These are phyloP conservation scores for Atkinsonella hypoxylon DNA, from an alignment of 2,329 filamentous ascomycete species.

Conservation along the genomic window DNA sequence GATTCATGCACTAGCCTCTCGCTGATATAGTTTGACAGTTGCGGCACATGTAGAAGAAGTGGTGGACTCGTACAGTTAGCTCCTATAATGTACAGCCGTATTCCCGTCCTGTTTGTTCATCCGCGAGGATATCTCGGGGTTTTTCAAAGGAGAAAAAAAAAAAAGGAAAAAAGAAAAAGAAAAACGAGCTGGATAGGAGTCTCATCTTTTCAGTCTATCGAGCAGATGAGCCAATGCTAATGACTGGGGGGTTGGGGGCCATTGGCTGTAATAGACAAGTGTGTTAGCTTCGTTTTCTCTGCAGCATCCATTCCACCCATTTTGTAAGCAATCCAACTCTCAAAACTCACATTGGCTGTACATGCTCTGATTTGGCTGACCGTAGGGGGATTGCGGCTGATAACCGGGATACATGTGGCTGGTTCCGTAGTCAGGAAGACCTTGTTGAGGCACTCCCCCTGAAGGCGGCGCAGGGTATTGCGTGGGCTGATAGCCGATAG, in stretches of 20 bases:
- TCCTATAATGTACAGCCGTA: slow-evolving; percentile 2
- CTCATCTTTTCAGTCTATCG: not conserved
- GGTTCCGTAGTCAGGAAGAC: slow-evolving; percentile 41
- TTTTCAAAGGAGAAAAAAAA: too few species aligned
- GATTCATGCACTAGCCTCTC: not conserved
- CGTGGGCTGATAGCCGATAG: slow-evolving; percentile 58
- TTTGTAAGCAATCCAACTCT: too few species aligned
- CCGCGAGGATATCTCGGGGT: not conserved
- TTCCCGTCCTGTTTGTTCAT: slow-evolving; percentile 1
- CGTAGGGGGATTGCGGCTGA: slow-evolving; percentile 46
- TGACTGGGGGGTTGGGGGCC: slow-evolving; percentile 6
- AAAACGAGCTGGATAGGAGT: not conserved
- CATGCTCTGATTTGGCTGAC: slow-evolving; percentile 43
- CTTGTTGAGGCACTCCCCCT: slow-evolving; percentile 37
- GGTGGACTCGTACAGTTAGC: slow-evolving; percentile 3
- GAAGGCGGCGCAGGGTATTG: slow-evolving; percentile 56
- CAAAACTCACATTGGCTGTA: slow-evolving; percentile 43
- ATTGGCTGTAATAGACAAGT: slow-evolving; percentile 5
- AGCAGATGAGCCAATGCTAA: not conserved
- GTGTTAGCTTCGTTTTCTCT: not conserved
- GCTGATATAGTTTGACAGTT: not conserved
- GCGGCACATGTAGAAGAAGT: not conserved
- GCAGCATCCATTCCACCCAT: not conserved
- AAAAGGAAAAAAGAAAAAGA: not conserved
- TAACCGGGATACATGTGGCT: slow-evolving; percentile 46